Evolutionary conservation across 768 basidiomycete species (phyloP).

Genomic region (Thelephora ganbajun): DNA sequence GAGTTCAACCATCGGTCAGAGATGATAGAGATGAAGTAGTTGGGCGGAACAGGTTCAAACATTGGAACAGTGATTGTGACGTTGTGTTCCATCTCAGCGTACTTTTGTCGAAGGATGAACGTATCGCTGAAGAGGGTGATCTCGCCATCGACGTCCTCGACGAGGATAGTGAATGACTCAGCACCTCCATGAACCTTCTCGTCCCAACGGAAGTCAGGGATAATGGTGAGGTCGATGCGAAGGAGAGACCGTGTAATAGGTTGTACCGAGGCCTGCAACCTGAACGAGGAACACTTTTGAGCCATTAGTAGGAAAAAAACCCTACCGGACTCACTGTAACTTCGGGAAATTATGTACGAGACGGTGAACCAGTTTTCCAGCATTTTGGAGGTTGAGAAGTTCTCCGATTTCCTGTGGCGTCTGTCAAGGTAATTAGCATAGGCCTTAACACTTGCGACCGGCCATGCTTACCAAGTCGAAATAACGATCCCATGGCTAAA

Average conservation of each 20-base stretch:
- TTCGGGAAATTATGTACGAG: conserved; percentile 96
- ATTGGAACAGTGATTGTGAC: conserved; percentile 92
- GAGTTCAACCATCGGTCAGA: conserved; percentile 95
- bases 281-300: conserved; percentile 13
- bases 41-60: conserved; percentile 94
- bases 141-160: conserved; percentile 97
- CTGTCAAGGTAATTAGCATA: conserved; percentile 14
- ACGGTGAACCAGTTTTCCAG: conserved; percentile 81
- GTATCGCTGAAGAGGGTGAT: conserved; percentile 89
- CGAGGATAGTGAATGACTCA: conserved; percentile 86
- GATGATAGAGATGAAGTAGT: conserved; percentile 92
- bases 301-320: neutral
- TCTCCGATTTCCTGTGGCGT: conserved; percentile 89
- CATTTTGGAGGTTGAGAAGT: conserved; percentile 85
- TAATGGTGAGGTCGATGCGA: conserved; percentile 84
- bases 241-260: conserved; percentile 91
- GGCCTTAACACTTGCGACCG: neutral
- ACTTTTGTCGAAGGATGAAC: conserved; percentile 84
- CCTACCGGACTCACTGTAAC: conserved; percentile 45
- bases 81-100: conserved; percentile 87
- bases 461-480: conserved; percentile 59
- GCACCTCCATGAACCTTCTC: conserved; percentile 82
- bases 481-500: conserved; percentile 92
- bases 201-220: conserved; percentile 98
- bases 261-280: conserved; percentile 89